Base-by-base conservation (phyloP, 768 basidiomycete genomes). In the Lyophyllum semitale region DNA sequence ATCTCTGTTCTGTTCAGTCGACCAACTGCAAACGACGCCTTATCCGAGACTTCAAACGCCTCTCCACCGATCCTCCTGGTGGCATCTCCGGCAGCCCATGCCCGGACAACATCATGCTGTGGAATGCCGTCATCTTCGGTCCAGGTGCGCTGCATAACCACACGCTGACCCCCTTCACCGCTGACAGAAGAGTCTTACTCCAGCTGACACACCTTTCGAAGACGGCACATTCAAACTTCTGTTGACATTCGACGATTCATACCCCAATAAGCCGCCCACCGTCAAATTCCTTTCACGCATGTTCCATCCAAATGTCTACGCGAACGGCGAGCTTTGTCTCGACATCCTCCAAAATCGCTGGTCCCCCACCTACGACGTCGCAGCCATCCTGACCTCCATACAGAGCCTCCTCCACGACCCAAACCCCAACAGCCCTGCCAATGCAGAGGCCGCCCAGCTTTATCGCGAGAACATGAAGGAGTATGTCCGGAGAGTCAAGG, bases 241-340 rank as follows among this genome's bases (percentile, higher is more conserved):
- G 44, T 82, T 99, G 46, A 92, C 89, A 1, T 98, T 99, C 64
- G 95, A 98, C 69, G 97, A 99, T 66, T 91, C 92, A 7, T 99
- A 99, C 73, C 97, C 97, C 15, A 99, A 97, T 80, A 98, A 98
- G 69, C 95, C 97, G 0, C 97, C 97, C 2, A 89, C 91, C 5
- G 96, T 99, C 63, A 95, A 95, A 67, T 99, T 99, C 79, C 84
- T 98, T 29, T 95, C 92, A 33, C 80, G 89, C 59, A 98, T 98
- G 96, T 98, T 99, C 76, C 96, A 99, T 70, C 97, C 97, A 0
- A 99, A 98, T 75, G 95, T 99, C 9, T 99, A 98, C 72, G 91
- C 91, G 42, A 98, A 97, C 64, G 97, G 97, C 58, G 96, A 98
- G 69, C 89, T 99, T 48, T 99, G 97, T 69, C 81, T 99, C 48